phyloP scores from a whole-genome alignment of 2,329 filamentous ascomycete genomes.

The Sphaerulina populicola region DNA sequence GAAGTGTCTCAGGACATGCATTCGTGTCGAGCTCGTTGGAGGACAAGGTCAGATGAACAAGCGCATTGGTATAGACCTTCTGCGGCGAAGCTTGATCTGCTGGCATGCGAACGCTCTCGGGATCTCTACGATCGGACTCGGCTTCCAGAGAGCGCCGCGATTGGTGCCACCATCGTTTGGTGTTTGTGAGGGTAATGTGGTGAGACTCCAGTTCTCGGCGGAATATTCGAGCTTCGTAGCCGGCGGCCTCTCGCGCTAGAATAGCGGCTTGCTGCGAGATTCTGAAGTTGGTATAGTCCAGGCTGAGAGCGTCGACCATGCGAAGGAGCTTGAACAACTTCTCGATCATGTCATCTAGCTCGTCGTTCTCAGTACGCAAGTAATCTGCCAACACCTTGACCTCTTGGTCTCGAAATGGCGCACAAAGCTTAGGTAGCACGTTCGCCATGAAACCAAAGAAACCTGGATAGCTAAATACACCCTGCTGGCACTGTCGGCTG shows the following conservation, averaged over 20 bases:
- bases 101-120: constrained; percentile 56
- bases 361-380: constrained; percentile 33
- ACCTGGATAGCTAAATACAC: constrained; percentile 70
- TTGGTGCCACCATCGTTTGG: constrained; percentile 57
- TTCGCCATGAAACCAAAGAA: constrained; percentile 71
- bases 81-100: constrained; percentile 56
- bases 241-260: constrained; percentile 60
- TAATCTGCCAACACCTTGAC: constrained; percentile 61
- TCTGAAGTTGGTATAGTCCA: constrained; percentile 77
- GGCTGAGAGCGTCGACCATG: constrained; percentile 67
- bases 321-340: constrained; percentile 66
- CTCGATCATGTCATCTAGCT: constrained; percentile 59
- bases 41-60: constrained; percentile 66
- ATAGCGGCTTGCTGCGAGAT: constrained; percentile 62
- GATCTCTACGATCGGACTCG: constrained; percentile 61
- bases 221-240: constrained; percentile 69
- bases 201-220: constrained; percentile 54
- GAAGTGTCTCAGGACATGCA: constrained; percentile 64
- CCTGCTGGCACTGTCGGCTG: constrained; percentile 58
- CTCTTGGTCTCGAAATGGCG: constrained; percentile 69
- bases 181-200: constrained; percentile 48
- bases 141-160: constrained; percentile 57
- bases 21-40: constrained; percentile 47
- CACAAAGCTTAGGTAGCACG: constrained; percentile 69
- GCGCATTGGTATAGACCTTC: constrained; percentile 66